A percentile compares a stretch with the other conserved stretches of the same genome.
Evolutionary conservation across 176 grass and related monocot genomes (phyloP).

Genomic region (Aegilops umbellulata): DNA sequence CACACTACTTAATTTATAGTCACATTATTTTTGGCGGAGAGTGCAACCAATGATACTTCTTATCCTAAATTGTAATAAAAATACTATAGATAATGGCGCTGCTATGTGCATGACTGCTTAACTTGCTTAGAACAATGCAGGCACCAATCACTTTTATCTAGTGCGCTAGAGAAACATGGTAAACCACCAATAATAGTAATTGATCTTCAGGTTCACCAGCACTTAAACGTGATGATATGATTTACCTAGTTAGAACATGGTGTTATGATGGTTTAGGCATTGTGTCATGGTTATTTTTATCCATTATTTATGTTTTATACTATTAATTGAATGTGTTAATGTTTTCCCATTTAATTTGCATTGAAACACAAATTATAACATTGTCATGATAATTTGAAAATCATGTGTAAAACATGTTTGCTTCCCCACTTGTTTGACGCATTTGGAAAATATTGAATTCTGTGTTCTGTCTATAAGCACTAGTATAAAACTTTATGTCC

Average conservation of each 20-base stretch:
- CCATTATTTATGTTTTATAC: background rate
- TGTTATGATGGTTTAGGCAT: background rate
- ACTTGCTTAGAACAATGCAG: background rate
- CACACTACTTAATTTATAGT: background rate
- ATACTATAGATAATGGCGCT: background rate
- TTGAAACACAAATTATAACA: background rate
- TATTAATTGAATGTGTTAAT: background rate
- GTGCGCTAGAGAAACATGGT: background rate
- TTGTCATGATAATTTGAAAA: background rate
- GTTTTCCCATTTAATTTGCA: background rate
- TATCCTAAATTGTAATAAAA: too few species aligned
- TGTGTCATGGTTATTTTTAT: background rate
- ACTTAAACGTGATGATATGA: background rate
- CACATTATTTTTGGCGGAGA: background rate
- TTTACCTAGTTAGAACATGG: background rate
- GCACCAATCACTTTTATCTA: background rate
- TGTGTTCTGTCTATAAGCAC: background rate
- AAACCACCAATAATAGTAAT: background rate
- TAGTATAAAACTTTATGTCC: background rate
- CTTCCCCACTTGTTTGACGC: background rate
- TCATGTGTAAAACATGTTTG: background rate
- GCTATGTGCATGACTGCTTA: background rate
- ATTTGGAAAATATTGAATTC: background rate
- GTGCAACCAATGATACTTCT: too few species aligned
- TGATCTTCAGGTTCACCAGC: too few species aligned